A percentile compares a stretch with the other conserved stretches of the same genome.
Evolutionary conservation across 2,329 filamentous ascomycete species (phyloP).

Genomic region (Nemania abortiva): DNA sequence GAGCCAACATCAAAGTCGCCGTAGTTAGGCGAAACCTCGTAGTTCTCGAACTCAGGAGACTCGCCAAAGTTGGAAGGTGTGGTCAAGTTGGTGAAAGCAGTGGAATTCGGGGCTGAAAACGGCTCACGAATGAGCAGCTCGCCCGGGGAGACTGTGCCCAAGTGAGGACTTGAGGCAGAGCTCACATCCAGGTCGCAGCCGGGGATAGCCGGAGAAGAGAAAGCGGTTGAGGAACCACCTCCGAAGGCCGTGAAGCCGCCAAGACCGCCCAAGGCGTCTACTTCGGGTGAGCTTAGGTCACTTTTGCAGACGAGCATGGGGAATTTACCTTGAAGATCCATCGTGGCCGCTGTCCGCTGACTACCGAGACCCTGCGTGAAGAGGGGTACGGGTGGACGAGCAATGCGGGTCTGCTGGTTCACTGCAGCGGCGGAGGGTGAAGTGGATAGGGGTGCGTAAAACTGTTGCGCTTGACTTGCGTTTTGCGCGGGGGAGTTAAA

Average conservation of each 20-base stretch:
- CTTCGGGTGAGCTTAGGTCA: constrained; percentile 51
- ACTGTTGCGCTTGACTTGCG: constrained; percentile 61
- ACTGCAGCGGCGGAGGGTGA: constrained; percentile 70
- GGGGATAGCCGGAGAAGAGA: constrained; percentile 65
- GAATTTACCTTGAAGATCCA: constrained; percentile 69
- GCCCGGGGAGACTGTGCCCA: constrained; percentile 84
- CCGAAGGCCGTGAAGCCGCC: constrained; percentile 70
- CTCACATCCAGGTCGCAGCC: constrained; percentile 65
- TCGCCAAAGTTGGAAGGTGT: constrained; percentile 84
- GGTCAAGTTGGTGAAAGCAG: constrained; percentile 84
- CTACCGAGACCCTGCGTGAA: constrained; percentile 72
- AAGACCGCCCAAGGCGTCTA: constrained; percentile 68
- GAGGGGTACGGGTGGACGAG: constrained; percentile 77
- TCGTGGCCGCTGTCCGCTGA: constrained; percentile 60
- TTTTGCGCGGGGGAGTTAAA: constrained; percentile 66
- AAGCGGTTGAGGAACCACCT: constrained; percentile 61
- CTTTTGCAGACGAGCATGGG: constrained; percentile 2
- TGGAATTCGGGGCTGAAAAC: constrained; percentile 83
- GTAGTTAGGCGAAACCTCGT: constrained; percentile 84
- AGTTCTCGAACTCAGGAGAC: constrained; percentile 80
- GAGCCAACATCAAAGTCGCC: constrained; percentile 68
- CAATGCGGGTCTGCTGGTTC: constrained; percentile 64
- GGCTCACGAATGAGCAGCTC: constrained; percentile 79
- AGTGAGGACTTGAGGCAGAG: constrained; percentile 63
- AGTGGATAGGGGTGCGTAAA: constrained; percentile 74